phyloP scores from a whole-genome alignment of 2,329 filamentous ascomycete species.

The Botryotinia convoluta region DNA sequence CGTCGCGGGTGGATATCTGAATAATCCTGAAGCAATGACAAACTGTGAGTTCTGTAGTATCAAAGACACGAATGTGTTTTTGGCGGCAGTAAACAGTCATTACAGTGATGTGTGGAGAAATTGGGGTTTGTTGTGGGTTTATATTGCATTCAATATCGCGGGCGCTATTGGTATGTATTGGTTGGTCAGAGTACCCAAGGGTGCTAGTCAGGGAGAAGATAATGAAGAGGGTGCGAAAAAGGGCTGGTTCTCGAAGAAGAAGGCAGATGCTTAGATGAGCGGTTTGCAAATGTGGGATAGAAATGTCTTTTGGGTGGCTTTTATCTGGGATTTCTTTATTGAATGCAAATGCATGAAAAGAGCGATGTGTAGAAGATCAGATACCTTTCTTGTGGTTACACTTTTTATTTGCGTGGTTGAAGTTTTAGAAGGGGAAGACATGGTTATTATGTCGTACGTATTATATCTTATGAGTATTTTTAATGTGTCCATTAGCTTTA shows the following conservation, averaged over 20 bases:
- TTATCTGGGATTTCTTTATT: not conserved
- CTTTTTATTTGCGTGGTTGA: not conserved
- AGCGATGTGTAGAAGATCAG: not conserved
- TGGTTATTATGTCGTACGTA: not conserved
- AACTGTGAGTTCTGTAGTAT: conserved; percentile 57
- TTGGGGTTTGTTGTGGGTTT: conserved; percentile 53
- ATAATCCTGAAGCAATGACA: conserved; percentile 46
- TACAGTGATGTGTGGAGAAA: conserved; percentile 66
- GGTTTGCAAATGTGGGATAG: not conserved
- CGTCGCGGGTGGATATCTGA: conserved; percentile 52
- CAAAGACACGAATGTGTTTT: conserved; percentile 50
- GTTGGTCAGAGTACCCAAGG: conserved; percentile 48
- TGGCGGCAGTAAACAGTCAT: conserved; percentile 48
- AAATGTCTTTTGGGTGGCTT: not conserved
- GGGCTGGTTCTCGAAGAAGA: conserved; percentile 16
- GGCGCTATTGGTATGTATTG: conserved; percentile 55
- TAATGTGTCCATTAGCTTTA: not conserved
- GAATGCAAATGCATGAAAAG: not conserved
- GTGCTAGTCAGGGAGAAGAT: conserved; percentile 29
- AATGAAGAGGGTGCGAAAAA: not conserved
- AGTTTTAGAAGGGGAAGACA: not conserved
- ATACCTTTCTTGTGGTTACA: not conserved
- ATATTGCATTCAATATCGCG: conserved; percentile 51
- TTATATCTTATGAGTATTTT: conserved; percentile 1
- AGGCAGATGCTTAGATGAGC: not conserved